These are phyloP conservation scores for Porpolomopsis calyptriformis DNA, from an alignment of 768 basidiomycete genomes.

Conservation along the genomic window DNA sequence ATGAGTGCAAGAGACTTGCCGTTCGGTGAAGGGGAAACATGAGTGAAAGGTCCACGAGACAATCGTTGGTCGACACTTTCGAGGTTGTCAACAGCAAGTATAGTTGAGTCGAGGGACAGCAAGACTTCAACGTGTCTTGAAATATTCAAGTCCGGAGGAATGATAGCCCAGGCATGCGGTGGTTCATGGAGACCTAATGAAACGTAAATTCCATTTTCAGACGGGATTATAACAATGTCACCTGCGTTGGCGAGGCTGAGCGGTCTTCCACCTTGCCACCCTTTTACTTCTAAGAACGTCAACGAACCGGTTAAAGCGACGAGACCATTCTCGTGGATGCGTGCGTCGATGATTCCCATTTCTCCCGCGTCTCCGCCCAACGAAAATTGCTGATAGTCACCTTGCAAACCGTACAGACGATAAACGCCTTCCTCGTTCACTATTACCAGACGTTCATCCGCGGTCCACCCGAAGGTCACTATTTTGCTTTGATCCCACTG, in stretches of 20 bases:
- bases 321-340: constrained; percentile 77
- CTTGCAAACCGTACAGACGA: constrained; percentile 78
- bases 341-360: constrained; percentile 73
- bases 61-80: constrained; percentile 84
- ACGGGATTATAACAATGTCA: constrained; percentile 24
- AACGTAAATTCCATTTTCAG: constrained; percentile 2
- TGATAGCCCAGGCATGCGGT: constrained; percentile 77
- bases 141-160: constrained; percentile 82
- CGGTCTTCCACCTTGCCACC: constrained; percentile 74
- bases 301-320: constrained; percentile 75
- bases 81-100: constrained; percentile 79
- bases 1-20: constrained; percentile 85
- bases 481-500: constrained; percentile 91
- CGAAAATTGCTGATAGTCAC: constrained; percentile 77
- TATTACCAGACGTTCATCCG: constrained; percentile 72
- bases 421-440: constrained; percentile 90
- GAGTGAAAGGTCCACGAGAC: constrained; percentile 79
- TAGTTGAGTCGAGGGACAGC: constrained; percentile 68
- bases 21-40: constrained; percentile 84
- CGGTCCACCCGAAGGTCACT: constrained; percentile 73
- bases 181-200: constrained; percentile 59
- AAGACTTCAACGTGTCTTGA: constrained; percentile 87
- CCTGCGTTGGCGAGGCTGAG: constrained; percentile 65
- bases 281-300: constrained; percentile 75
- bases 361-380: constrained; percentile 76